A percentile compares a stretch with the other conserved stretches of the same genome.
Conservation (phyloP, 139 green algal species). For the Volvox reticuliferus region DNA sequence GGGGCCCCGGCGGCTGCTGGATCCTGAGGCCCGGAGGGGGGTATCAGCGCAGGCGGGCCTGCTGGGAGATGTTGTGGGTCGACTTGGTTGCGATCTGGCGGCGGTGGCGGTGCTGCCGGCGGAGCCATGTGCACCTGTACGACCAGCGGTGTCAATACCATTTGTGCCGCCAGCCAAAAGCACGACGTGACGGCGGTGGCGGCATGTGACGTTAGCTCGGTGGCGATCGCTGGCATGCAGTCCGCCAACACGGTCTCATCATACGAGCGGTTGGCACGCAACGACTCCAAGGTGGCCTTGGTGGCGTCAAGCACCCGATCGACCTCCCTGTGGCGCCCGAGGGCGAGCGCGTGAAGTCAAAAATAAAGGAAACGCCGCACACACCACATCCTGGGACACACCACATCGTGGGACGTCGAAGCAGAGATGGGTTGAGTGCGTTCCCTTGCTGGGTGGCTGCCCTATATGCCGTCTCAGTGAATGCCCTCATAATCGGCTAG, state of each 20-base stretch:
- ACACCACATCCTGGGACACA: too few species aligned
- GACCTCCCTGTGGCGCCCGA: slow-evolving; percentile 13
- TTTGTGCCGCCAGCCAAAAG: slow-evolving; percentile 29
- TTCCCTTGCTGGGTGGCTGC: too few species aligned
- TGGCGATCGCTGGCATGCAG: slow-evolving; percentile 26
- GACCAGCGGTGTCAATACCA: slow-evolving; percentile 41
- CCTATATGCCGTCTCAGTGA: too few species aligned
- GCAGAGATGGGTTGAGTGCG: too few species aligned
- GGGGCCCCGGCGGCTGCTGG: too few species aligned
- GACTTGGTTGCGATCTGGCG: not conserved
- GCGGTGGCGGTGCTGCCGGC: not conserved
- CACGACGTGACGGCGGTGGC: slow-evolving; percentile 22
- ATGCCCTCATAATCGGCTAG: too few species aligned
- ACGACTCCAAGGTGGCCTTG: slow-evolving; percentile 33
- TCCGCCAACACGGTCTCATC: slow-evolving; percentile 1
- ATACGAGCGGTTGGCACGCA: slow-evolving; percentile 28
- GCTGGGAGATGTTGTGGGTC: not conserved
- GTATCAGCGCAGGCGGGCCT: too few species aligned
- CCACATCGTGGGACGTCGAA: too few species aligned
- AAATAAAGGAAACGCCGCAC: too few species aligned
- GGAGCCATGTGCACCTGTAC: not conserved
- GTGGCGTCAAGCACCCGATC: slow-evolving; percentile 29
- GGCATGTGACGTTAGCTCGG: slow-evolving; percentile 31
- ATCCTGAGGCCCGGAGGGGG: too few species aligned
- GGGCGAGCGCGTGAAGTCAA: too few species aligned